Base-by-base conservation (phyloP, 768 basidiomycete genomes). In the Polyporus arcularius region DNA sequence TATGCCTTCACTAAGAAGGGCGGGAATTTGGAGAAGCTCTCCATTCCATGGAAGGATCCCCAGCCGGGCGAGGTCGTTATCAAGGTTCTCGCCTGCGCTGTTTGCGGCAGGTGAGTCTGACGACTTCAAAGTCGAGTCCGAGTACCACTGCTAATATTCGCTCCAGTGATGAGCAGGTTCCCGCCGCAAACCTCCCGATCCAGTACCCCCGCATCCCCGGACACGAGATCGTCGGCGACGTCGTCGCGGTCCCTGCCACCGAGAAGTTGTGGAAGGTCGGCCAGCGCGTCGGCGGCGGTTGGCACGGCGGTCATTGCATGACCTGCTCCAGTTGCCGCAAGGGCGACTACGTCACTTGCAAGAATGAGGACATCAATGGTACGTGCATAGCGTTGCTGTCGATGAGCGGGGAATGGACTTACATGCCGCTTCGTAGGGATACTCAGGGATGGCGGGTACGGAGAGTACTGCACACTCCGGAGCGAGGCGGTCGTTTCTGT, bases 231-330 rank as follows among this genome's bases (percentile, higher is more conserved):
- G 54, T 70, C 53, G 72, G 72, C 11, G 68, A 67, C 12, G 65
- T 69, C 30, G 68, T 62, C 7, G 68, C 68, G 4, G 60, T 70
- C 11, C 61, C 65, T 7, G 45, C 68, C 4, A 63, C 58, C 18
- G 66, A 69, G 48, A 49, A 45, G 10, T 26, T 46, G 15, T 72
- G 67, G 68, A 70, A 59, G 53, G 38, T 68, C n/a, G 72, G 72
- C 21, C 65, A 71, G 35, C 70, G 69, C n/a, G 71, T 74, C 26
- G 73, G 73, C 30, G 65, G 64, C 16, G 70, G 69, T 11, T 73
- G 72, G 72, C 68, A 67, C 38, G 69, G 70, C n/a, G 63, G 68
- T 0, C 68, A 68, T 53, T 72, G 71, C 47, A 55, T 58, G 39
- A 57, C 58, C 21, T 74, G 73, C 57, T 42, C 53, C 8, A 43